phyloP scores from a whole-genome alignment of 768 basidiomycete genomes.

The Collybia sordida region DNA sequence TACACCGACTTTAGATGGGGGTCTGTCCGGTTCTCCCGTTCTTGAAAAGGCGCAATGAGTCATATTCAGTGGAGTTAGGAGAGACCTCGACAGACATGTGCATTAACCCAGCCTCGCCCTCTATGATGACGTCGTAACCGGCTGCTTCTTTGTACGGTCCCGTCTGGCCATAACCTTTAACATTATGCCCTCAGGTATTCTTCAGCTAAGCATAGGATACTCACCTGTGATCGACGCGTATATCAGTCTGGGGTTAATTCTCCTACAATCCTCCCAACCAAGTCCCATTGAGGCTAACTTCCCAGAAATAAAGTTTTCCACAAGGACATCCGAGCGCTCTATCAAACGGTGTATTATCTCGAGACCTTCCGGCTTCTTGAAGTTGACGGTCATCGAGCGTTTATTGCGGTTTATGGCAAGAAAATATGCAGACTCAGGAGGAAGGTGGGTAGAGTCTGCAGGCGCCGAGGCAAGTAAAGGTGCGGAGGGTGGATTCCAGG shows the following conservation, averaged over 20 bases:
- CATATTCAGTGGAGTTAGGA: slow-evolving; percentile 7
- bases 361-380: slow-evolving; percentile 77
- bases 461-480: slow-evolving; percentile 49
- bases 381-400: slow-evolving; percentile 84
- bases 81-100: slow-evolving; percentile 75
- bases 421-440: slow-evolving; percentile 93
- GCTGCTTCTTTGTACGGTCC: slow-evolving; percentile 83
- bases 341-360: slow-evolving; percentile 74
- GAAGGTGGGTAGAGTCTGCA: slow-evolving; percentile 58
- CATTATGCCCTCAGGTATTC: not conserved
- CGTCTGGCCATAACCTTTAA: slow-evolving; percentile 60
- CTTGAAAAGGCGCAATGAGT: slow-evolving; percentile 32
- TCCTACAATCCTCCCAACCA: slow-evolving; percentile 78
- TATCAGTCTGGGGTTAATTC: slow-evolving; percentile 77
- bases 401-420: slow-evolving; percentile 88
- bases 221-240: slow-evolving; percentile 89
- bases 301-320: slow-evolving; percentile 86
- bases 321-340: slow-evolving; percentile 75
- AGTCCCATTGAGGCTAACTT: slow-evolving; percentile 85
- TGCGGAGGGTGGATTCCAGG: slow-evolving; percentile 66
- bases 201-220: slow-evolving; percentile 9
- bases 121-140: slow-evolving; percentile 86
- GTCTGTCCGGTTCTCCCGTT: slow-evolving; percentile 85
- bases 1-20: slow-evolving; percentile 93
- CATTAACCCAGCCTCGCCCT: slow-evolving; percentile 93